Percentiles rank a stretch among this genome's conserved stretches.
Conservation (phyloP, 2,329 filamentous ascomycete species). For the Apiospora malaysiana region DNA sequence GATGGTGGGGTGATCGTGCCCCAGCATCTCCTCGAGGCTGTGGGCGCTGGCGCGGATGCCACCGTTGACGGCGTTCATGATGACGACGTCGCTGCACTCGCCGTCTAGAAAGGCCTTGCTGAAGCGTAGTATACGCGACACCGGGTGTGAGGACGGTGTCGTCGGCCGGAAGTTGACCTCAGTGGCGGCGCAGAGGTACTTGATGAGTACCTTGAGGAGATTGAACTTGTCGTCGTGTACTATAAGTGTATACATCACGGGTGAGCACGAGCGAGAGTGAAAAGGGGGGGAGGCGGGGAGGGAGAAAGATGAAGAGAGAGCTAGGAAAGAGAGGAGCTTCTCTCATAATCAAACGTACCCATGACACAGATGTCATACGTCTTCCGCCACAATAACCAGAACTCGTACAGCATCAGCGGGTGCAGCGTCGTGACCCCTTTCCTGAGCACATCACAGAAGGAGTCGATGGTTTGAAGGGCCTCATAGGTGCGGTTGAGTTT, state of each 20-base stretch:
- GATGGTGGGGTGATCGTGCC: slow-evolving; percentile 1
- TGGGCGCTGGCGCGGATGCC: slow-evolving; percentile 2
- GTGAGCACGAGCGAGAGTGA: background rate
- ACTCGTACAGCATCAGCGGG: slow-evolving; percentile 6
- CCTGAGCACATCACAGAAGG: background rate
- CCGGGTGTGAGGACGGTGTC: slow-evolving; percentile 1
- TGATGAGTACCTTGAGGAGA: background rate
- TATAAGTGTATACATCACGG: background rate
- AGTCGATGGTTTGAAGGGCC: background rate
- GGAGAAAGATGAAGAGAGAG: too few species aligned
- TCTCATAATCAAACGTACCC: background rate
- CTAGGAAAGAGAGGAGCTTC: too few species aligned
- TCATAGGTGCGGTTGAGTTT: background rate
- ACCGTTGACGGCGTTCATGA: background rate
- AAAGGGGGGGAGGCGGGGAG: too few species aligned
- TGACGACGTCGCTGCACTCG: slow-evolving; percentile 7
- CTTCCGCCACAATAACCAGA: slow-evolving; percentile 8
- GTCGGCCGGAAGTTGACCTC: background rate
- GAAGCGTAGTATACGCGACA: slow-evolving; percentile 6
- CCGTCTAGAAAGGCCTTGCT: slow-evolving; percentile 4
- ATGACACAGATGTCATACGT: slow-evolving; percentile 7
- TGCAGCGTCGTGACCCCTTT: background rate
- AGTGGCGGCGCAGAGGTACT: background rate
- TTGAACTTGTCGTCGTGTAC: slow-evolving; percentile 6
- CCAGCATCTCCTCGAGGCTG: slow-evolving; percentile 14